Conservation (phyloP, 495 filamentous ascomycete species). For the Podospora pseudoanserina region DNA sequence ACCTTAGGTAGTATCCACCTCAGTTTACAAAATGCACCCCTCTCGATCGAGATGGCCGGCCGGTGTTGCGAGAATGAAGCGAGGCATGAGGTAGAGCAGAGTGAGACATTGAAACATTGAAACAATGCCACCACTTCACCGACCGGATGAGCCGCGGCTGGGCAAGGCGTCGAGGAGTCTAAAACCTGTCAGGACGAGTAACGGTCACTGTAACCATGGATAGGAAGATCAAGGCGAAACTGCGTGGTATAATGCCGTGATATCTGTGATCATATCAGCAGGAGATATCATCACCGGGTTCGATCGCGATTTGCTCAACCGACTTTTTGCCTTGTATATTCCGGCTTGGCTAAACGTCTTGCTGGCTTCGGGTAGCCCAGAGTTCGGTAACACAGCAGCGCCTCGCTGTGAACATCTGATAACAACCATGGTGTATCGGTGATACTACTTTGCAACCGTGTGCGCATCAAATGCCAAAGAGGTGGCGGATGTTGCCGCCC, state of each 20-base stretch:
- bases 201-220: not conserved
- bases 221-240: not conserved
- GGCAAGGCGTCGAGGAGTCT: not conserved
- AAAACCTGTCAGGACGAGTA: not conserved
- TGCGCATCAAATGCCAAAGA: not conserved
- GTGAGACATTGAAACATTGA: not conserved
- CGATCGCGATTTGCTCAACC: slow-evolving; percentile 1
- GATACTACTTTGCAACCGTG: not conserved
- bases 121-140: not conserved
- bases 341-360: not conserved
- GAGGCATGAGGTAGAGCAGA: not conserved
- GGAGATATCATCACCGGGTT: slow-evolving; percentile 1
- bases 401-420: not conserved
- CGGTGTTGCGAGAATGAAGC: not conserved
- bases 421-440: not conserved
- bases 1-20: not conserved
- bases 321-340: not conserved
- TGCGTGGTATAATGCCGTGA: not conserved
- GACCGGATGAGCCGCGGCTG: not conserved
- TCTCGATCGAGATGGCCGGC: not conserved
- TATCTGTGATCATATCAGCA: not conserved
- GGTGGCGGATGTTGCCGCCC: not conserved
- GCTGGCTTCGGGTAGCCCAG: not conserved
- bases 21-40: not conserved
- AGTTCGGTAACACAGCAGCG: not conserved